These are phyloP conservation scores for Nicotiana rustica DNA, from an alignment of 305 asterid species.

Conservation along the genomic window DNA sequence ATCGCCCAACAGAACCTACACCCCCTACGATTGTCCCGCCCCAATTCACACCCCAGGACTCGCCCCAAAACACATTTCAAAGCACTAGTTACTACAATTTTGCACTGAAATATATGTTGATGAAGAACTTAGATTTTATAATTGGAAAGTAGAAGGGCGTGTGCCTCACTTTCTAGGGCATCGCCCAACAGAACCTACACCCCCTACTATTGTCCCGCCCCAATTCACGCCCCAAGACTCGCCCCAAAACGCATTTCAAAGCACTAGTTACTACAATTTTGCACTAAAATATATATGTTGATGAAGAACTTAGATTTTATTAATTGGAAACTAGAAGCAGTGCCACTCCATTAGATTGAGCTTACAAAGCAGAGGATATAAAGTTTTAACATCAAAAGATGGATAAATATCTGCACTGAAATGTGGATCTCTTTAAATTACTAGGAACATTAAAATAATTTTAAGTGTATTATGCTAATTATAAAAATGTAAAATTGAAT, in stretches of 20 bases:
- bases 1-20: neutral
- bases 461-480: neutral
- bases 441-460: neutral
- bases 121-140: too few relatives aligned
- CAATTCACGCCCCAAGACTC: too few relatives aligned
- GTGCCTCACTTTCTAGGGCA: neutral
- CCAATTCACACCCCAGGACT: too few relatives aligned
- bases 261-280: neutral
- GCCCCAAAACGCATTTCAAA: neutral
- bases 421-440: neutral
- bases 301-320: too few relatives aligned
- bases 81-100: neutral
- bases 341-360: neutral
- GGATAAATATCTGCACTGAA: constrained; percentile 9
- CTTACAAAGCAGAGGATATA: neutral
- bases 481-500: neutral
- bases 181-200: neutral
- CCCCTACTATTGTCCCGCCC: neutral
- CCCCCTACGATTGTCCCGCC: neutral
- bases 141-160: neutral
- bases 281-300: neutral
- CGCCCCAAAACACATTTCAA: too few relatives aligned
- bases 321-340: neutral
- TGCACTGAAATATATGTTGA: neutral
- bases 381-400: neutral